These are phyloP conservation scores for Pseudogymnoascus sp. DNA, from an alignment of 2,329 filamentous ascomycete genomes.

Conservation along the genomic window DNA sequence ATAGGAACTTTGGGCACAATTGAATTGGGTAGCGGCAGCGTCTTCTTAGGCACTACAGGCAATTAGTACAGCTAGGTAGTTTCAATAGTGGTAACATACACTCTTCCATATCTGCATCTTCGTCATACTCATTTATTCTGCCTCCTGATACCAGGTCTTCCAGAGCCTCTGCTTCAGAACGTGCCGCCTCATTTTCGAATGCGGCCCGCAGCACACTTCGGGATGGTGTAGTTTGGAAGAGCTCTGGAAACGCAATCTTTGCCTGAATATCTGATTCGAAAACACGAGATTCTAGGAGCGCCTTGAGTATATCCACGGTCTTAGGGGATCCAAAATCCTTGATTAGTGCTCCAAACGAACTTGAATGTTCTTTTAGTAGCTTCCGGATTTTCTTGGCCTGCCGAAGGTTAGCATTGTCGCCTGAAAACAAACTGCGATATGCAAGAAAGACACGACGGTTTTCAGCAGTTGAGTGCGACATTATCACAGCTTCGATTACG, in stretches of 20 bases:
- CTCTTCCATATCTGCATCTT: background rate
- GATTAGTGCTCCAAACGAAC: slow-evolving; percentile 15
- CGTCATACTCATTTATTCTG: background rate
- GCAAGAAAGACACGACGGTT: background rate
- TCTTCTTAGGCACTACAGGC: background rate
- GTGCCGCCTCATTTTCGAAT: slow-evolving; percentile 26
- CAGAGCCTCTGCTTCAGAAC: slow-evolving; percentile 25
- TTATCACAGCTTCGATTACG: background rate
- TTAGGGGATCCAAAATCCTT: slow-evolving; percentile 17
- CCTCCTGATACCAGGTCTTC: slow-evolving; percentile 20
- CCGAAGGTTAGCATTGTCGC: background rate
- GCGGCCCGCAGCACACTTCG: slow-evolving; percentile 25
- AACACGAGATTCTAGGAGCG: slow-evolving; percentile 22
- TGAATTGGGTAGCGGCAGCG: background rate
- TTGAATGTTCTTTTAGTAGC: slow-evolving; percentile 16
- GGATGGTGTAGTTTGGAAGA: slow-evolving; percentile 24
- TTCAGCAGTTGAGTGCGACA: background rate
- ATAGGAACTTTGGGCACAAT: background rate
- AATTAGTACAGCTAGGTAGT: background rate
- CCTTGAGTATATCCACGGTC: slow-evolving; percentile 19
- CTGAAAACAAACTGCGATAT: background rate
- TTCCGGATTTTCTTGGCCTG: slow-evolving; percentile 15
- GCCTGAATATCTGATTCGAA: slow-evolving; percentile 30
- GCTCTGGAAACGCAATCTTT: slow-evolving; percentile 30
- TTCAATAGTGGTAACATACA: background rate